Evolutionary conservation across 1,139 yeast genomes (phyloP).

Genomic region (Wickerhamomyces sp.): DNA sequence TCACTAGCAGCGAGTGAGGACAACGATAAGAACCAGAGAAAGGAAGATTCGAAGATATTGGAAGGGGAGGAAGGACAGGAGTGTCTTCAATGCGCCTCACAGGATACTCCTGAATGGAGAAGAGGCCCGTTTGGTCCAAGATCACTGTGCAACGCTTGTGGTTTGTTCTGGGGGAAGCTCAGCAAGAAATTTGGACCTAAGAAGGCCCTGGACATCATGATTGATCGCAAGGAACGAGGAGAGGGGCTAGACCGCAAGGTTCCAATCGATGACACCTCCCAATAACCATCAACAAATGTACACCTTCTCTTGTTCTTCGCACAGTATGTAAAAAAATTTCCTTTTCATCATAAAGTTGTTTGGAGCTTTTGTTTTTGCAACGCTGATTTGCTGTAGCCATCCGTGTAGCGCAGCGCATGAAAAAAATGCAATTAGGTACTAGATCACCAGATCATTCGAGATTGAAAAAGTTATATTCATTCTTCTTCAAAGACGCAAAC

Average conservation of each 20-base stretch:
- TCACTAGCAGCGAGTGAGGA: neutral
- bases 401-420: no score
- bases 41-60: no score
- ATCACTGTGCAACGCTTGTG: conserved; percentile 79
- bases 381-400: no score
- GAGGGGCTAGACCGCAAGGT: conserved; percentile 24
- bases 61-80: conserved; percentile 5
- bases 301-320: no score
- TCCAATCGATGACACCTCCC: conserved; percentile 7
- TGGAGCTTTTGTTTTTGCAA: no score
- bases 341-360: no score
- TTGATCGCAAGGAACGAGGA: conserved; percentile 18
- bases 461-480: no score
- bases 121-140: conserved; percentile 74
- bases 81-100: conserved; percentile 61
- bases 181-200: conserved; percentile 51
- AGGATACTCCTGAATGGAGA: conserved; percentile 82
- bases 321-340: no score
- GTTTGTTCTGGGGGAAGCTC: conserved; percentile 67
- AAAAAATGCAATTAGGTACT: no score
- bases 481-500: no score
- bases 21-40: neutral
- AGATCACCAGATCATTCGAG: no score
- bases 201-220: conserved; percentile 18
- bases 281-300: no score